Evolutionary conservation across 148 eudicot genomes (phyloP).

Genomic region (Chenopodium quinoa): DNA sequence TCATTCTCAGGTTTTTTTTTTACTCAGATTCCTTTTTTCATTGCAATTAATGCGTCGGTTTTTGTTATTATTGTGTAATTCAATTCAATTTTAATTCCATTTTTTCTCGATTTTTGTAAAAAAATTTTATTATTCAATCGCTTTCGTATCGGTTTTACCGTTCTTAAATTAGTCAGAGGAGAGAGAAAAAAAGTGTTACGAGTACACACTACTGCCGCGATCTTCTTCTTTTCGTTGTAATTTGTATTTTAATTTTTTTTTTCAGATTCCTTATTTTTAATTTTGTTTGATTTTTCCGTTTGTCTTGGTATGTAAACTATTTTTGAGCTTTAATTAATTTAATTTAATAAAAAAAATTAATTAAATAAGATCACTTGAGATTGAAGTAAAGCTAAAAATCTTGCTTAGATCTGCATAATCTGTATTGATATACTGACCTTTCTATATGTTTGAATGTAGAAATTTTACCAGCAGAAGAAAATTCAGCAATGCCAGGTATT

Average conservation of each 20-base stretch:
- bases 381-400: constrained; percentile 30
- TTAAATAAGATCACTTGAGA: constrained; percentile 21
- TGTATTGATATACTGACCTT: neutral
- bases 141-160: neutral
- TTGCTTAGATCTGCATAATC: constrained; percentile 20
- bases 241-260: neutral
- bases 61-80: neutral
- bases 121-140: too few relatives aligned
- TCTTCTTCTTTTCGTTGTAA: neutral
- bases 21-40: neutral
- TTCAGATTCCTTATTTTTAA: neutral
- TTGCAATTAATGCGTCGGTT: constrained; percentile 6
- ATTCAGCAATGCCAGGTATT: constrained; percentile 38
- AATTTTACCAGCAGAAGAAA: constrained; percentile 6
- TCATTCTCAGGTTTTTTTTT: constrained; percentile 8
- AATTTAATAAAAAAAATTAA: neutral
- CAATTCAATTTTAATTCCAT: constrained; percentile 2
- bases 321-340: constrained; percentile 1
- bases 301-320: neutral
- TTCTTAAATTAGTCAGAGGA: neutral
- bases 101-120: neutral
- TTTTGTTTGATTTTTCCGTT: neutral
- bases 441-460: constrained; percentile 19
- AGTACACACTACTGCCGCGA: neutral
- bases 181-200: constrained; percentile 1